These are phyloP conservation scores for Lentinula boryana DNA, from an alignment of 768 basidiomycete species.

Conservation along the genomic window DNA sequence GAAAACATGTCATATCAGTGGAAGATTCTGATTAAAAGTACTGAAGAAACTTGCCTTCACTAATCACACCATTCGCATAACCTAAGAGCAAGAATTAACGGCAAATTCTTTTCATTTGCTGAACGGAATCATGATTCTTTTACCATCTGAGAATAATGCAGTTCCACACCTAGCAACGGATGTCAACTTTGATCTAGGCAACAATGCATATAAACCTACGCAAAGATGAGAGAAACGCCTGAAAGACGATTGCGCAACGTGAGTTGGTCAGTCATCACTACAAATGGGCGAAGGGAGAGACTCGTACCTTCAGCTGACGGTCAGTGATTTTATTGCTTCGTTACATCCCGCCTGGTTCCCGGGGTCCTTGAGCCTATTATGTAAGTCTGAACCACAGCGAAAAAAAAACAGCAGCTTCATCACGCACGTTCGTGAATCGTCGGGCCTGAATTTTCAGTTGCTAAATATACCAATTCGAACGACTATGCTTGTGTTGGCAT, in stretches of 20 bases:
- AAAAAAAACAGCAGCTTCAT: background rate
- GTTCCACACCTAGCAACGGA: slow-evolving; percentile 65
- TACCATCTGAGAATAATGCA: slow-evolving; percentile 84
- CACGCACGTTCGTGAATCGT: background rate
- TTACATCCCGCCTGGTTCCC: background rate
- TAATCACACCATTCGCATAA: slow-evolving; percentile 78
- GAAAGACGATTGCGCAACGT: background rate
- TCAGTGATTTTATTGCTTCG: background rate
- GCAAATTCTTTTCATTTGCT: background rate
- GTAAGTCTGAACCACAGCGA: background rate
- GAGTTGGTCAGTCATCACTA: background rate
- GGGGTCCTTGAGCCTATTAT: background rate
- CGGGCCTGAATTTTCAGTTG: background rate
- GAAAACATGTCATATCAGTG: background rate
- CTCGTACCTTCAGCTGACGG: background rate
- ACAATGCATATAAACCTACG: slow-evolving; percentile 38
- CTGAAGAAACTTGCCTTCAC: slow-evolving; percentile 47
- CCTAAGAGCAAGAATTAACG: slow-evolving; percentile 31
- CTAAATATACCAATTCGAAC: too few relatives aligned
- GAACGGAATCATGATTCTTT: background rate
- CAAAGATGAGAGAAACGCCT: slow-evolving; percentile 80
- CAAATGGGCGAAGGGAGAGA: background rate
- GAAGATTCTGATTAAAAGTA: background rate
- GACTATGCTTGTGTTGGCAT: too few relatives aligned
- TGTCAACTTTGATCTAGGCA: slow-evolving; percentile 2